Evolutionary conservation across 1,284 basidiomycete genomes (phyloP), one percentile per base, ranked within the genome.

Genomic region (Naganishia sp.): DNA sequence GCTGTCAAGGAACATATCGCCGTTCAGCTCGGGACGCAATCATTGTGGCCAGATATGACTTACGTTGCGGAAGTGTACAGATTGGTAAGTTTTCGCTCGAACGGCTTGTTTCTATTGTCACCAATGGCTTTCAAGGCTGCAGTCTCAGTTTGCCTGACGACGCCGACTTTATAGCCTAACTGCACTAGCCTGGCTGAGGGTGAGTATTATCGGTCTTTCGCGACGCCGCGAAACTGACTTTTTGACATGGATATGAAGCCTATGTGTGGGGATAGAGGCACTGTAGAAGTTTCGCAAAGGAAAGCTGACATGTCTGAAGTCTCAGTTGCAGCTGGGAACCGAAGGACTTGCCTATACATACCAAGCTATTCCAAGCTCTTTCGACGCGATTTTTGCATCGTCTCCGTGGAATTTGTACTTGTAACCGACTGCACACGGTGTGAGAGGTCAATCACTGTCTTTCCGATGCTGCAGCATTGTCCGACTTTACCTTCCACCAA

Each of bases 41-140:
- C 15, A 48, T 2, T 48, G 18, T 23, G 36, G 23, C 39, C 49
- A 7, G 28, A 15, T 7, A 49, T 55, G n/a, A 83, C 88, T 76
- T 79, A 94, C 87, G 94, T 97, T 48, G 90, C 86, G 25, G 91
- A 87, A 15, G 94, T 97, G 72, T 92, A 96, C 52, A 96, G 79
- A 69, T 89, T 85, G 0, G 89, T 90, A 3, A 98, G 77, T 72
- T 88, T 84, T 50, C 95, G 85, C 16, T 87, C 86, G 73, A 99
- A 99, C 0, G 90, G 87, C 0, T 86, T 84, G 73, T 89, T 90
- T 55, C 87, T 84, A 70, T 88, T 94, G 65, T 92, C 90, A 65
- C 92, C 85, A 3, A 84, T 87, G 77, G 94, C 96, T 81, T 99
- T 98, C 63, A 99, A 83, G 0, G 95, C 95, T 0, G 95, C 92